phyloP scores from a whole-genome alignment of 257 asterid genomes.

The Cruciata laevipes region DNA sequence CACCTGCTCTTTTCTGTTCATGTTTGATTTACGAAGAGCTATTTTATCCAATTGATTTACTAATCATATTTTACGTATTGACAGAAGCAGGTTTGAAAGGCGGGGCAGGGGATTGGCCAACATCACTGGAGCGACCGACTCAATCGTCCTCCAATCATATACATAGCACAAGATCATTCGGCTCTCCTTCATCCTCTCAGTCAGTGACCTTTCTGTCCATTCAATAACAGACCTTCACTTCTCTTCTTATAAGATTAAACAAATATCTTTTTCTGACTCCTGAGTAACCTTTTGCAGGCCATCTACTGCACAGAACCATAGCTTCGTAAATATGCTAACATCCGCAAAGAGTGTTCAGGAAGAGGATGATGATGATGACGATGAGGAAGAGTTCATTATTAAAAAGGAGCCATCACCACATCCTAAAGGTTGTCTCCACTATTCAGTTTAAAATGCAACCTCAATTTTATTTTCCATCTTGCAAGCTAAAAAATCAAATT shows the following conservation, averaged over 20 bases:
- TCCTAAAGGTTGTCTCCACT: constrained; percentile 45
- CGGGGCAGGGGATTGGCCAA: constrained; percentile 54
- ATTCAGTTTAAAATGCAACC: constrained; percentile 5
- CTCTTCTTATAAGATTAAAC: background rate
- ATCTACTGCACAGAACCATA: constrained; percentile 51
- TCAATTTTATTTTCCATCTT: constrained; percentile 5
- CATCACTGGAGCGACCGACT: constrained; percentile 54
- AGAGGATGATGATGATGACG: constrained; percentile 59
- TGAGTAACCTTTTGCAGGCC: constrained; percentile 38
- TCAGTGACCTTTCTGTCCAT: constrained; percentile 32
- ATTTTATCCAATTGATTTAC: constrained; percentile 3
- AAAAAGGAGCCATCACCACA: constrained; percentile 66
- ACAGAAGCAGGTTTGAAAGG: constrained; percentile 51
- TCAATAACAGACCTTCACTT: background rate
- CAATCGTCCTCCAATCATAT: constrained; percentile 54
- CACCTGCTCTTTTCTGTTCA: background rate
- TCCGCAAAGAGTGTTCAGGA: constrained; percentile 63
- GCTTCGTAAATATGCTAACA: constrained; percentile 69
- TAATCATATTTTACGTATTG: constrained; percentile 10
- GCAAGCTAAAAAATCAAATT: constrained; percentile 7
- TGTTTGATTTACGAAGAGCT: background rate
- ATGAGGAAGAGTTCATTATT: constrained; percentile 54
- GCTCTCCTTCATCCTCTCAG: constrained; percentile 73
- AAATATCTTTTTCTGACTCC: background rate
- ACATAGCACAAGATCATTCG: constrained; percentile 39